A percentile compares a stretch with the other conserved stretches of the same genome.
phyloP scores from a whole-genome alignment of 345 rosid species.

The Diplotaxis tenuifolia region DNA sequence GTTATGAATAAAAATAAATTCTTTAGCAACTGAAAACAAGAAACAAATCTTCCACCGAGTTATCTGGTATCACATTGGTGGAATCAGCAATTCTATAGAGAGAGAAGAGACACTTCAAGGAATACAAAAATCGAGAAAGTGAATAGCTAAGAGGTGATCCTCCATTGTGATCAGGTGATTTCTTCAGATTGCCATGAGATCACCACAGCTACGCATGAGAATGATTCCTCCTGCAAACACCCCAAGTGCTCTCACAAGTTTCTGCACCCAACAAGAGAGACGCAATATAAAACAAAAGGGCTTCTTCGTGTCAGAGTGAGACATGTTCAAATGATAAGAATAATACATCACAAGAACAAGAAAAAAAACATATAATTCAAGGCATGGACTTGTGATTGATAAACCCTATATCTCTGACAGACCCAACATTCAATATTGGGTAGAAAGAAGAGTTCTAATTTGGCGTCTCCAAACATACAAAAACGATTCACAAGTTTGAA shows the following conservation, averaged over 20 bases:
- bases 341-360: neutral
- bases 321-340: neutral
- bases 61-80: neutral
- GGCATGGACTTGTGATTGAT: neutral
- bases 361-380: neutral
- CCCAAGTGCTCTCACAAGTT: constrained; percentile 68
- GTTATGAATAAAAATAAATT: too few relatives aligned
- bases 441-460: too few relatives aligned
- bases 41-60: too few relatives aligned
- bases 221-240: constrained; percentile 75
- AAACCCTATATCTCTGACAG: neutral
- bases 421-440: neutral
- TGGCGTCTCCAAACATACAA: too few relatives aligned
- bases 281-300: neutral
- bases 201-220: constrained; percentile 86
- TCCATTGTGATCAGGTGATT: constrained; percentile 35
- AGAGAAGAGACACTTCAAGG: neutral
- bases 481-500: too few relatives aligned
- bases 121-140: constrained; percentile 1
- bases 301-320: too few relatives aligned
- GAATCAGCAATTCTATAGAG: neutral
- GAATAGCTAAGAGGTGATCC: neutral
- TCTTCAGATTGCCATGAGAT: constrained; percentile 69
- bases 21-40: too few relatives aligned
- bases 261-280: constrained; percentile 43